These are phyloP conservation scores for Tylopilus felleus DNA, from an alignment of 768 basidiomycete genomes.

Conservation along the genomic window DNA sequence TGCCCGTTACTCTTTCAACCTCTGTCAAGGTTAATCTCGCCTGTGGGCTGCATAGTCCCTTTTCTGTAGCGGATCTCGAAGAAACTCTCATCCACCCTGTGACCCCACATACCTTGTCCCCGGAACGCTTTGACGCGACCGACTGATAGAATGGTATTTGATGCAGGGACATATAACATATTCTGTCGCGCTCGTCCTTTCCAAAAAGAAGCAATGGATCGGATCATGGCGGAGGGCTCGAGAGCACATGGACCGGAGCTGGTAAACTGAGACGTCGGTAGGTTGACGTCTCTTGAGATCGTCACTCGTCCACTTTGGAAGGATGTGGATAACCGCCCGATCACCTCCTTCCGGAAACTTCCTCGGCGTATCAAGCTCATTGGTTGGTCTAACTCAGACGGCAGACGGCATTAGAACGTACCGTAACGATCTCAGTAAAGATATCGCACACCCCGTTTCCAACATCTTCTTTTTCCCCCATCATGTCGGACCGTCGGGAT, in stretches of 20 bases:
- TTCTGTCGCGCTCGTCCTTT: background rate
- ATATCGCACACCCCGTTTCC: slow-evolving; percentile 1
- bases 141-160: background rate
- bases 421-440: slow-evolving; percentile 5
- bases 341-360: slow-evolving; percentile 10
- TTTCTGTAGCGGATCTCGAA: slow-evolving; percentile 16
- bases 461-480: background rate
- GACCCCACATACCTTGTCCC: background rate
- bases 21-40: slow-evolving; percentile 27
- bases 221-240: slow-evolving; percentile 6
- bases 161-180: background rate
- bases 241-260: background rate
- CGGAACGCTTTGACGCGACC: background rate
- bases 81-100: background rate
- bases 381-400: background rate
- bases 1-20: slow-evolving; percentile 12
- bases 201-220: slow-evolving; percentile 5
- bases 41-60: background rate
- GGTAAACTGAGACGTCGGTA: background rate
- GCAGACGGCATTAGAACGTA: slow-evolving; percentile 11
- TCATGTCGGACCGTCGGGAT: slow-evolving; percentile 1
- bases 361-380: background rate
- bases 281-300: slow-evolving; percentile 14
- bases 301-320: slow-evolving; percentile 16
- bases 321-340: slow-evolving; percentile 23